Evolutionary conservation across 345 rosid species (phyloP), one percentile per base, ranked within the genome.

Genomic region (Populus ilicifolia): DNA sequence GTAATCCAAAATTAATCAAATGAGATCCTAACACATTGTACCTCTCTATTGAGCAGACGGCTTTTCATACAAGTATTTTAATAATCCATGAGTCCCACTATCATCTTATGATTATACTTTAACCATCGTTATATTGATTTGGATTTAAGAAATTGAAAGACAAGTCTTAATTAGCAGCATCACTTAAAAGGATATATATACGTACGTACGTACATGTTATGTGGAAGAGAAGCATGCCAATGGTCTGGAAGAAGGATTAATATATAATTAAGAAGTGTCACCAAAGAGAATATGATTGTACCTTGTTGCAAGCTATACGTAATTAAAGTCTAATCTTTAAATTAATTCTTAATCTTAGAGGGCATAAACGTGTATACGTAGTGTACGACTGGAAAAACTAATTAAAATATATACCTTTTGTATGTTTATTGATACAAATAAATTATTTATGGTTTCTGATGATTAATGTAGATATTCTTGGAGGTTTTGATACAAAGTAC

Each of bases 41-140:
- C 23, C 9, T 7, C 7, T 52, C 68, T 35, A 81, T 69, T 76
- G 76, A 35, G 33, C 54, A 8, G 82, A 11, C 82, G 82, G 82
- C 73, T 68, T 25, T 7, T 35, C 25, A 21, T 12, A 17, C 18
- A 35, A 21, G 6, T 30, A 17, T 18, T 70, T 52, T 52, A 21
- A 0, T 62, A 1, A 6, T 64, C 23, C 23, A n/a, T n/a, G 56
- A 23, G 3, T 44, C 54, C 67, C 50, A 30, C 62, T 66, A 23
- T 43, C 62, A 5, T 39, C 33, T 69, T 35, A 21, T 35, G 20
- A 16, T n/a, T 62, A 56, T 69, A 56, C 64, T 73, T 67, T 12
- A 16, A n/a, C 38, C 4, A 52, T 52, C 70, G 30, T 43, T 0
- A 50, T 29, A 52, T 50, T 20, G 2, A 8, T 52, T 71, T 71